phyloP scores from a whole-genome alignment of 495 filamentous ascomycete genomes.

The Penicillium paradoxum region DNA sequence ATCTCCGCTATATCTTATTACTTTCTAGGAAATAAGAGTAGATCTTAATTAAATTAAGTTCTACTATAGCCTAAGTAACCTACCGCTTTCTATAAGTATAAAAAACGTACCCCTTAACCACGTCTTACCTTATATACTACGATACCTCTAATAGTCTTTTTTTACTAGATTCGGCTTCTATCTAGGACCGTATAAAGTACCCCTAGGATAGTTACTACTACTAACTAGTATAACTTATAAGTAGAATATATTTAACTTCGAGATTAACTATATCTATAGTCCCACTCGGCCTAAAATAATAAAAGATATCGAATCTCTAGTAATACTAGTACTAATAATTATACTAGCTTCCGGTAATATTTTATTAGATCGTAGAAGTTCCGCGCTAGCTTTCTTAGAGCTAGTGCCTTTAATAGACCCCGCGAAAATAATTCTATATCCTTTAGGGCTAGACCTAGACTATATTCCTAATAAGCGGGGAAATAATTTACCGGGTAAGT shows the following conservation, averaged over 20 bases:
- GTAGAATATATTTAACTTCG: conserved; percentile 10
- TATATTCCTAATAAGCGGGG: conserved; percentile 1
- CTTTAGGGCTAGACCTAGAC: conserved; percentile 2
- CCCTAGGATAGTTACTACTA: background rate
- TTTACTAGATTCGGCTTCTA: conserved; percentile 1
- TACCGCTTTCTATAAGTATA: background rate
- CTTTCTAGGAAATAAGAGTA: conserved; percentile 7
- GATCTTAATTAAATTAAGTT: conserved; percentile 7
- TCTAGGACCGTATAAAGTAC: conserved; percentile 4
- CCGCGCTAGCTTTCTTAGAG: background rate
- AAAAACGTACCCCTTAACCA: background rate
- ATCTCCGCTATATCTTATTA: background rate
- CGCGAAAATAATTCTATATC: background rate
- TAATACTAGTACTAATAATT: background rate
- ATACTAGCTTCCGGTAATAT: background rate
- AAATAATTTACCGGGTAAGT: conserved; percentile 9
- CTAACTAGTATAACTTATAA: conserved; percentile 4
- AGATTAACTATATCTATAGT: conserved; percentile 5
- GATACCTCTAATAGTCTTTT: conserved; percentile 2
- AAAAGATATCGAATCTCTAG: conserved; percentile 2
- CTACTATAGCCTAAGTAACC: conserved; percentile 6
- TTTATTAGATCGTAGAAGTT: background rate
- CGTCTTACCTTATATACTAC: background rate
- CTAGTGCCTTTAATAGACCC: background rate
- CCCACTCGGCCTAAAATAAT: background rate